These are phyloP conservation scores for Peribolospora baueri DNA, from an alignment of 768 basidiomycete species.

Conservation along the genomic window DNA sequence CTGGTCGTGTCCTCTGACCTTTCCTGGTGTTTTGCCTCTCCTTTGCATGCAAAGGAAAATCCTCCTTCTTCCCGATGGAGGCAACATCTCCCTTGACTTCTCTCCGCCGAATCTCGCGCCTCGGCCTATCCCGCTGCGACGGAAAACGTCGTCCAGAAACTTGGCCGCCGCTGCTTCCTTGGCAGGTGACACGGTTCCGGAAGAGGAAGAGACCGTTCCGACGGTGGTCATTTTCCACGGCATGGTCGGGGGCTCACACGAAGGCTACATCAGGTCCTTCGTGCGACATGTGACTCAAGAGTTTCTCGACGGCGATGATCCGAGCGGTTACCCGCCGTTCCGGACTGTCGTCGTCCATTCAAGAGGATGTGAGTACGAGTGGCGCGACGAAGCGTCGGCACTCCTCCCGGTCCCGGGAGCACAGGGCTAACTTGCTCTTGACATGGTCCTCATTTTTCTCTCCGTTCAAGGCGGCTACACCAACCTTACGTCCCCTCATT, in stretches of 20 bases:
- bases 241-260: slow-evolving; percentile 26
- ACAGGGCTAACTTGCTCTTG: too few species aligned
- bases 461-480: too few species aligned
- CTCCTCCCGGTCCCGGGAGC: too few species aligned
- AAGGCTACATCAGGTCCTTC: slow-evolving; percentile 66
- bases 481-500: too few species aligned
- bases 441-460: too few species aligned
- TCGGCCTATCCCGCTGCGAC: too few species aligned
- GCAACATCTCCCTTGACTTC: slow-evolving; percentile 21
- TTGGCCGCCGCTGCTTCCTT: background rate
- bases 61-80: slow-evolving; percentile 23
- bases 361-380: slow-evolving; percentile 61
- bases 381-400: too few species aligned
- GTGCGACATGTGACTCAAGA: slow-evolving; percentile 42
- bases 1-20: too few species aligned
- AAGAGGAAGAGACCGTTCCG: background rate
- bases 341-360: slow-evolving; percentile 77
- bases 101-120: slow-evolving; percentile 19
- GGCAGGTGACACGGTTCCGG: background rate
- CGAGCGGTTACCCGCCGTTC: slow-evolving; percentile 26
- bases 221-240: slow-evolving; percentile 1
- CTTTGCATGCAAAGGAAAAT: background rate
- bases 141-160: too few species aligned
- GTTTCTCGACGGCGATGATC: too few species aligned
- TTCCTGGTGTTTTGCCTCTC: too few species aligned